Evolutionary conservation across 1,284 basidiomycete genomes (phyloP).

Genomic region (Testicularia cyperi): DNA sequence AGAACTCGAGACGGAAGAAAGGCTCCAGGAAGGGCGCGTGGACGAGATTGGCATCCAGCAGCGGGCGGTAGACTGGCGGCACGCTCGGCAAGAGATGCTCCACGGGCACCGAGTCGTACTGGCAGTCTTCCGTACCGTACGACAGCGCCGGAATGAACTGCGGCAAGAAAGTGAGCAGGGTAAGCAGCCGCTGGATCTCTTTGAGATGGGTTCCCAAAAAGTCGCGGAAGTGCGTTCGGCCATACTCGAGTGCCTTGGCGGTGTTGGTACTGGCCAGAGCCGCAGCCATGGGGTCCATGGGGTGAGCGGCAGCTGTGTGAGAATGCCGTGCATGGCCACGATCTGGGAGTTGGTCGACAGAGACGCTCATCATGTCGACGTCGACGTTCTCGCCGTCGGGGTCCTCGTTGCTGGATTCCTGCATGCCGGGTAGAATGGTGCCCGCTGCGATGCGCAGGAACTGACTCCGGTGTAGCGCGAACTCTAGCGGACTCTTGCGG

Average conservation of each 20-base stretch:
- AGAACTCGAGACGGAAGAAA: constrained; percentile 84
- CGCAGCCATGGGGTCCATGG: too few species aligned
- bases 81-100: constrained; percentile 29
- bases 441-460: constrained; percentile 49
- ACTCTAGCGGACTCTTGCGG: constrained; percentile 45
- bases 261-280: constrained; percentile 25
- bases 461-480: constrained; percentile 44
- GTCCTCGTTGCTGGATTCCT: constrained; percentile 9
- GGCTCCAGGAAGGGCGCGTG: constrained; percentile 73
- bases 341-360: constrained; percentile 9
- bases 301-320: too few species aligned
- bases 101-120: constrained; percentile 21
- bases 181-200: constrained; percentile 76
- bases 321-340: too few species aligned
- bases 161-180: constrained; percentile 74
- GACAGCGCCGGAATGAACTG: constrained; percentile 17
- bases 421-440: constrained; percentile 5
- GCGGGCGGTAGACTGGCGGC: constrained; percentile 36
- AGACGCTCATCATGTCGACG: constrained; percentile 33
- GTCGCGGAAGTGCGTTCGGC: constrained; percentile 68
- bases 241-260: constrained; percentile 71
- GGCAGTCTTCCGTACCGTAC: constrained; percentile 18
- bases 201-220: constrained; percentile 70
- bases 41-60: constrained; percentile 37
- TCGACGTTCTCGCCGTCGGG: constrained; percentile 44